These are phyloP conservation scores for Peronospora tabacina DNA, from an alignment of 352 stramenopile genomes.

Conservation along the genomic window DNA sequence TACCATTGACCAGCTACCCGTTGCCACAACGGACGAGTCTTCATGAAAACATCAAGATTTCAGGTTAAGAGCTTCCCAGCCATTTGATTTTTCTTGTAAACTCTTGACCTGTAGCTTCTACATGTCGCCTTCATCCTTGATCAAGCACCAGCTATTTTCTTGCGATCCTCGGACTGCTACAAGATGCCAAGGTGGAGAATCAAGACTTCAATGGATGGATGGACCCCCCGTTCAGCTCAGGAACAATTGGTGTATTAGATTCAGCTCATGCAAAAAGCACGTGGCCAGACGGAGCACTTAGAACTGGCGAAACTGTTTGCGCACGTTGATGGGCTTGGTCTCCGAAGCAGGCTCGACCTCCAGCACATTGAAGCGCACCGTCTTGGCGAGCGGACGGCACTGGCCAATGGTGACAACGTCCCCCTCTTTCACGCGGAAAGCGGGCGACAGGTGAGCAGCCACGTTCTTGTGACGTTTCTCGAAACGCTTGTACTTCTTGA, in stretches of 20 bases:
- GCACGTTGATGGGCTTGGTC: slow-evolving; percentile 94
- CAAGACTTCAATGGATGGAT: background rate
- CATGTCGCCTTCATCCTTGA: too few species aligned
- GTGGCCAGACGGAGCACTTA: slow-evolving; percentile 46
- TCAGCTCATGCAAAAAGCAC: slow-evolving; percentile 4
- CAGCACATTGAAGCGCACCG: slow-evolving; percentile 99
- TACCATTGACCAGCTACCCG: too few species aligned
- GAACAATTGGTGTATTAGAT: slow-evolving; percentile 20
- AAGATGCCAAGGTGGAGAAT: too few species aligned
- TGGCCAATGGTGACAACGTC: slow-evolving; percentile 99
- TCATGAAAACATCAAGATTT: too few species aligned
- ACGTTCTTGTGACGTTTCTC: slow-evolving; percentile 99
- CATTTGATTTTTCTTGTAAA: too few species aligned
- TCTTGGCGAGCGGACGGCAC: slow-evolving; percentile 99
- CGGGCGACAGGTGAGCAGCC: slow-evolving; percentile 94
- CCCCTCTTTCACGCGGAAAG: slow-evolving; percentile 97
- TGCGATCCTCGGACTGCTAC: too few species aligned
- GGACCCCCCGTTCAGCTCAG: slow-evolving; percentile 22
- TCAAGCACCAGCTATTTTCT: too few species aligned
- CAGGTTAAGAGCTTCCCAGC: too few species aligned
- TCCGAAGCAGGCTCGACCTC: slow-evolving; percentile 94
- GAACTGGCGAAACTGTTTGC: slow-evolving; percentile 99
- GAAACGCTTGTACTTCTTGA: slow-evolving; percentile 99
- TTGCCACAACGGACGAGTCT: too few species aligned
- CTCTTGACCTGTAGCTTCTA: too few species aligned